Conservation (phyloP, 768 basidiomycete species). For the Chiua virens region DNA sequence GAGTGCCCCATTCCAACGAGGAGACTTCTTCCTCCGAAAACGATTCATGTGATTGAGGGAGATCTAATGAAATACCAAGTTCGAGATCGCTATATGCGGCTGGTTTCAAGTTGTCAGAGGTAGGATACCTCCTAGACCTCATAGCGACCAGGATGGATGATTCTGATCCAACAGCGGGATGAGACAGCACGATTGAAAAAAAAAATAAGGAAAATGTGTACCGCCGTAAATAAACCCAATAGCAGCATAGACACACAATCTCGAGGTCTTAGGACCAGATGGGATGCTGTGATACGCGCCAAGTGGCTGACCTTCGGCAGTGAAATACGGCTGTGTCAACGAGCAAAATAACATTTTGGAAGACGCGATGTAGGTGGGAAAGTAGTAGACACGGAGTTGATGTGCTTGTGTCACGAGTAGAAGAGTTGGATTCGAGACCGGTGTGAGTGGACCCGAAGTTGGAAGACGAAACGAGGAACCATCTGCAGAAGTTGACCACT, state of each 20-base stretch:
- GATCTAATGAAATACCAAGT: slow-evolving; percentile 33
- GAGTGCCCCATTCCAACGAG: slow-evolving; percentile 47
- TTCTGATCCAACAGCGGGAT: slow-evolving; percentile 38
- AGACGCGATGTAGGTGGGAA: slow-evolving; percentile 44
- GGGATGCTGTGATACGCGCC: slow-evolving; percentile 31
- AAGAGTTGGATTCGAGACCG: slow-evolving; percentile 54
- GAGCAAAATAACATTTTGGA: slow-evolving; percentile 51
- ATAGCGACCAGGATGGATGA: slow-evolving; percentile 61
- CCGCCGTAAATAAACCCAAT: slow-evolving; percentile 64
- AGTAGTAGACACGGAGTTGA: slow-evolving; percentile 52
- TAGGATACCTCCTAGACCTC: slow-evolving; percentile 53
- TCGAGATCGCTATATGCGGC: slow-evolving; percentile 42
- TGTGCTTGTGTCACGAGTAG: slow-evolving; percentile 67
- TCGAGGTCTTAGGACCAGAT: slow-evolving; percentile 39
- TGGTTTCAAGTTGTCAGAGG: slow-evolving; percentile 27
- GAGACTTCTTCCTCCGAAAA: slow-evolving; percentile 23
- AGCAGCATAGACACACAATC: slow-evolving; percentile 55
- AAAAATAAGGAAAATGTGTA: slow-evolving; percentile 15
- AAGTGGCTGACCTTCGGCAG: slow-evolving; percentile 34
- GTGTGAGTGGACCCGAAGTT: slow-evolving; percentile 54
- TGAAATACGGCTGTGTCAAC: slow-evolving; percentile 41
- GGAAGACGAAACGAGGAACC: slow-evolving; percentile 57
- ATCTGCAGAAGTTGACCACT: slow-evolving; percentile 55
- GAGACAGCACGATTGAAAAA: not conserved
- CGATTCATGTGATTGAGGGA: slow-evolving; percentile 12